These are phyloP conservation scores for Trichoderma oligosporum DNA, from an alignment of 2,329 filamentous ascomycete genomes.

Conservation along the genomic window DNA sequence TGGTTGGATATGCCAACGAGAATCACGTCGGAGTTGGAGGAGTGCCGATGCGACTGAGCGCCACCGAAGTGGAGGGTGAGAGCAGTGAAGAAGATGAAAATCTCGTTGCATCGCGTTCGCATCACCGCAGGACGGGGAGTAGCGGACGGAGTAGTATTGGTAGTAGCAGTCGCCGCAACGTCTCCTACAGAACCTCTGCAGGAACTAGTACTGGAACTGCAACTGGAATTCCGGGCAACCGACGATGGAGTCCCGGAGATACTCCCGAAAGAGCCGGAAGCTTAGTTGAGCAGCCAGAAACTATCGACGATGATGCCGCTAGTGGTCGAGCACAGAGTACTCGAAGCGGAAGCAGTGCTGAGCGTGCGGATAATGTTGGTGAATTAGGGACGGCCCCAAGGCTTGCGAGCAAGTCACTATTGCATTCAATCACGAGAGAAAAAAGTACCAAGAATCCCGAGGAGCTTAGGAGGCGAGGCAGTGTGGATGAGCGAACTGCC, in stretches of 20 bases:
- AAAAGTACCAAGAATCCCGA: slow-evolving; percentile 66
- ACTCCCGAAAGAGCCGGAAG: slow-evolving; percentile 55
- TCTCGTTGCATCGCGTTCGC: slow-evolving; percentile 27
- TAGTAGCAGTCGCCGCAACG: slow-evolving; percentile 45
- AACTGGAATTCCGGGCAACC: slow-evolving; percentile 34
- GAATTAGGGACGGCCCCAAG: slow-evolving; percentile 50
- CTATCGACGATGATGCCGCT: slow-evolving; percentile 42
- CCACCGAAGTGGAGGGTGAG: slow-evolving; percentile 90
- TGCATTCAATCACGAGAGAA: slow-evolving; percentile 57
- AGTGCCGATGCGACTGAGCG: slow-evolving; percentile 86
- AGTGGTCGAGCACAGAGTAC: slow-evolving; percentile 50
- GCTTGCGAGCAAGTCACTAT: slow-evolving; percentile 56
- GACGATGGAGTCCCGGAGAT: slow-evolving; percentile 51
- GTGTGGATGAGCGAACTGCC: slow-evolving; percentile 76
- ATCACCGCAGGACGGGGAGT: slow-evolving; percentile 69
- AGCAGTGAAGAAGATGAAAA: slow-evolving; percentile 72
- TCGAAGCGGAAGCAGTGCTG: slow-evolving; percentile 54
- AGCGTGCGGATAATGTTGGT: slow-evolving; percentile 57
- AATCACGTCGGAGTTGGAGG: slow-evolving; percentile 73
- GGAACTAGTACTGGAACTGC: slow-evolving; percentile 29
- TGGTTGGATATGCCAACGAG: slow-evolving; percentile 71
- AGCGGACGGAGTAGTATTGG: slow-evolving; percentile 68
- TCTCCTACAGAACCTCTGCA: slow-evolving; percentile 51
- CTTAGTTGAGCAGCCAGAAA: slow-evolving; percentile 43
- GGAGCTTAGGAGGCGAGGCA: slow-evolving; percentile 71